Evolutionary conservation across 2,329 filamentous ascomycete genomes (phyloP).

Genomic region (Aureobasidium leucospermi): DNA sequence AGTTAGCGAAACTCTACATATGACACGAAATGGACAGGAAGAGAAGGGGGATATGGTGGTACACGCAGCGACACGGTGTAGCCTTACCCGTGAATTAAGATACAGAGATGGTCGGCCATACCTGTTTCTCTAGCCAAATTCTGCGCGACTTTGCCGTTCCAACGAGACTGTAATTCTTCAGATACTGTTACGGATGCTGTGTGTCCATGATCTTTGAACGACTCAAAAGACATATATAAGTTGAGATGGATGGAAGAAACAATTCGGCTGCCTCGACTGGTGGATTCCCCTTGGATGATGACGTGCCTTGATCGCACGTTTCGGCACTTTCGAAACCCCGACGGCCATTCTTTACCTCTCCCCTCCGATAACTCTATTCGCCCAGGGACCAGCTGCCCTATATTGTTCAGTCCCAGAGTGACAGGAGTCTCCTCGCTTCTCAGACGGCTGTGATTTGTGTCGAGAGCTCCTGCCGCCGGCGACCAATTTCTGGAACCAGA

Average conservation of each 20-base stretch:
- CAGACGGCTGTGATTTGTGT: neutral
- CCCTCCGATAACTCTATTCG: neutral
- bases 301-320: neutral
- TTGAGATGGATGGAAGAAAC: neutral
- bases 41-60: conserved; percentile 14
- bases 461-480: neutral
- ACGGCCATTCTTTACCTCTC: neutral
- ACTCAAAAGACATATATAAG: neutral
- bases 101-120: conserved; percentile 61
- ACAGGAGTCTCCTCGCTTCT: neutral
- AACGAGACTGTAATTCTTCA: neutral
- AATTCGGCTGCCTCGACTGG: neutral
- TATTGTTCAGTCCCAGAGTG: neutral
- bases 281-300: neutral
- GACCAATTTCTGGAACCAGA: neutral
- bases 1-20: neutral
- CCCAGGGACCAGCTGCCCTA: neutral
- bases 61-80: neutral
- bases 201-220: conserved; percentile 3
- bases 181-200: neutral
- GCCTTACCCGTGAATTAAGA: conserved; percentile 66
- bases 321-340: neutral
- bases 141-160: neutral
- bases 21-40: neutral
- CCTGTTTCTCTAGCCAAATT: neutral